Conservation (phyloP, 2,329 filamentous ascomycete genomes). For the Aspergillus quadrilineatus region DNA sequence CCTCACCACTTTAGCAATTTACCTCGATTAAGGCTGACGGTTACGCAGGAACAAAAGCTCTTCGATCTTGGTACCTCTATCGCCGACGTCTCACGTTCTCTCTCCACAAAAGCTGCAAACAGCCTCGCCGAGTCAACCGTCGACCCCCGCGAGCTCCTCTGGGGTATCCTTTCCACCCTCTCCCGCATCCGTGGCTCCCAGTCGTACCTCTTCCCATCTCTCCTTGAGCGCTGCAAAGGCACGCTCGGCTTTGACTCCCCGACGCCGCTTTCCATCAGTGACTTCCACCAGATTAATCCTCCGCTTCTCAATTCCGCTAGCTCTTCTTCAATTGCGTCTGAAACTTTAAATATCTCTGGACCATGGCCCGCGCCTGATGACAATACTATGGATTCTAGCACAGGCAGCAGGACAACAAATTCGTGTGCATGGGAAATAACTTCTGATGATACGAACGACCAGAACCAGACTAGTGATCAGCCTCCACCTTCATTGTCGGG, state of each 20-base stretch:
- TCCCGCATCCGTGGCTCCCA: conserved; percentile 41
- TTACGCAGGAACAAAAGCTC: conserved; percentile 37
- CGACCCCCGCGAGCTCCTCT: conserved; percentile 38
- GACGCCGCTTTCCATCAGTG: conserved; percentile 23
- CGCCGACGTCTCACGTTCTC: conserved; percentile 35
- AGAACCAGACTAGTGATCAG: background rate
- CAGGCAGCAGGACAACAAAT: background rate
- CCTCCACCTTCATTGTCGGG: background rate
- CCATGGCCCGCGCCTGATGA: conserved; percentile 1
- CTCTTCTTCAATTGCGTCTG: background rate
- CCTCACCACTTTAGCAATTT: background rate
- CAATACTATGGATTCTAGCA: background rate
- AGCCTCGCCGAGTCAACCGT: conserved; percentile 31
- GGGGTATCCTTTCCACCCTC: conserved; percentile 40
- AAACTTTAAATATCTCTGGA: background rate
- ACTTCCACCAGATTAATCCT: background rate
- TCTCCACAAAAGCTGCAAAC: conserved; percentile 28
- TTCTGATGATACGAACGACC: conserved; percentile 6
- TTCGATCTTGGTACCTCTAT: conserved; percentile 37
- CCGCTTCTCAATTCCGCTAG: background rate
- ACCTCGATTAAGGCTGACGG: too few relatives aligned
- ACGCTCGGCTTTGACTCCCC: conserved; percentile 34
- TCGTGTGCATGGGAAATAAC: conserved; percentile 5
- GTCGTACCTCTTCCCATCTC: conserved; percentile 36
- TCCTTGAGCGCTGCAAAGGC: conserved; percentile 33